Conservation (phyloP, 2,329 filamentous ascomycete species). For the Arthrobotrys megalospora region DNA sequence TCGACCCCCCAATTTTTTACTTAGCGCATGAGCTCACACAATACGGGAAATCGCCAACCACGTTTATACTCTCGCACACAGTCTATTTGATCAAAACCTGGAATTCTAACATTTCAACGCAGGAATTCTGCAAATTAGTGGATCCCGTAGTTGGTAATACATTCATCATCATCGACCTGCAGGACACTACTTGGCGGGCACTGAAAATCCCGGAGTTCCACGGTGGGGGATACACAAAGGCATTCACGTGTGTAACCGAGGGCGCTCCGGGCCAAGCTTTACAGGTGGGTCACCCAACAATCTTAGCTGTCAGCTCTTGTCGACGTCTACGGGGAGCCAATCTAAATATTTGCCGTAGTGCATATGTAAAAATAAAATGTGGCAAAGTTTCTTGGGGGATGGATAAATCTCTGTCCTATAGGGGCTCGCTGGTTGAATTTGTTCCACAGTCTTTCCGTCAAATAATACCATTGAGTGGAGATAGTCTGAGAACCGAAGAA, state of each 20-base stretch:
- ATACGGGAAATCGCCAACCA: neutral
- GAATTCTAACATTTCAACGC: constrained; percentile 9
- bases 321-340: constrained; percentile 30
- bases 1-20: constrained; percentile 2
- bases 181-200: constrained; percentile 1
- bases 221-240: constrained; percentile 26
- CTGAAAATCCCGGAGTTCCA: constrained; percentile 40
- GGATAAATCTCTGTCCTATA: constrained; percentile 29
- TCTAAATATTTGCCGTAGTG: constrained; percentile 1
- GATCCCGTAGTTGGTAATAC: constrained; percentile 15
- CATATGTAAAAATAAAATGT: constrained; percentile 43
- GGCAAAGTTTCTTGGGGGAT: constrained; percentile 26
- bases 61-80: no score
- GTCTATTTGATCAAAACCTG: neutral
- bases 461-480: constrained; percentile 16
- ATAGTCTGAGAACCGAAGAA: constrained; percentile 13
- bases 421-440: constrained; percentile 29
- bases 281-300: constrained; percentile 9
- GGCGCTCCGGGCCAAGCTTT: constrained; percentile 42
- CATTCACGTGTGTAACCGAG: constrained; percentile 48
- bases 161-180: constrained; percentile 8
- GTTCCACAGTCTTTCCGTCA: constrained; percentile 58
- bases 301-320: constrained; percentile 31
- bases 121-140: constrained; percentile 12
- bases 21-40: neutral